Percentiles rank a stretch among this genome's conserved stretches.
phyloP scores from a whole-genome alignment of 495 filamentous ascomycete species.

The Pseudomonodictys pantanalensis region DNA sequence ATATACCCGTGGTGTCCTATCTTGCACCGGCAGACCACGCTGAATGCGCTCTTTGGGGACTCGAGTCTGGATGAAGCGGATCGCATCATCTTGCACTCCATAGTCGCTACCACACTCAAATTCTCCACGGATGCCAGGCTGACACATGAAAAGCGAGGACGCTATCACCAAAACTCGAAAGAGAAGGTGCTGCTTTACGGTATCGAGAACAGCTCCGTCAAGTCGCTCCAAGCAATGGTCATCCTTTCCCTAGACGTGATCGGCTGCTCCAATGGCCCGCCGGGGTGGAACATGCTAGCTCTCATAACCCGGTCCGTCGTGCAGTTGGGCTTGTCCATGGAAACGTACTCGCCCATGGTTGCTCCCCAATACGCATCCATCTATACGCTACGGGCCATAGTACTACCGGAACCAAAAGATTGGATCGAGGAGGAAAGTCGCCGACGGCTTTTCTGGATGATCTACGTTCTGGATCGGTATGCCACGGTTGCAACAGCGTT shows the following conservation, averaged over 20 bases:
- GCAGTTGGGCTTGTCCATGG: constrained; percentile 76
- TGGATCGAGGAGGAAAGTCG: constrained; percentile 87
- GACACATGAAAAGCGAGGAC: constrained; percentile 64
- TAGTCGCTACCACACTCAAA: constrained; percentile 80
- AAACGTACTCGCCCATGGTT: constrained; percentile 70
- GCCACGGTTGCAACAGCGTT: constrained; percentile 86
- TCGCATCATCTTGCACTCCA: constrained; percentile 77
- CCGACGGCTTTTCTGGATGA: constrained; percentile 86
- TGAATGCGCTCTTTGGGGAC: constrained; percentile 78
- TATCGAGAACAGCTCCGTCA: constrained; percentile 83
- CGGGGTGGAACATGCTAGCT: constrained; percentile 85
- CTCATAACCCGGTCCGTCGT: constrained; percentile 82
- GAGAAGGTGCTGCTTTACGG: constrained; percentile 81
- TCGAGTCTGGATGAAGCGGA: constrained; percentile 74
- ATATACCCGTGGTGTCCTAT: constrained; percentile 92
- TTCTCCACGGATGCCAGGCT: constrained; percentile 73
- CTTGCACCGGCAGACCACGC: constrained; percentile 71
- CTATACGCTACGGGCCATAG: constrained; percentile 77
- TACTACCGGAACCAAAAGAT: constrained; percentile 74
- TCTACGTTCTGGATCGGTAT: constrained; percentile 83
- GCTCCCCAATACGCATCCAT: constrained; percentile 76
- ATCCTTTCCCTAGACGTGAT: constrained; percentile 77
- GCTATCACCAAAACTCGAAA: constrained; percentile 77
- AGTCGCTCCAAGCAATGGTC: constrained; percentile 78
- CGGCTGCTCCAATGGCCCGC: constrained; percentile 77